phyloP scores from a whole-genome alignment of 768 basidiomycete species.

The Psilocybe subaeruginosa region DNA sequence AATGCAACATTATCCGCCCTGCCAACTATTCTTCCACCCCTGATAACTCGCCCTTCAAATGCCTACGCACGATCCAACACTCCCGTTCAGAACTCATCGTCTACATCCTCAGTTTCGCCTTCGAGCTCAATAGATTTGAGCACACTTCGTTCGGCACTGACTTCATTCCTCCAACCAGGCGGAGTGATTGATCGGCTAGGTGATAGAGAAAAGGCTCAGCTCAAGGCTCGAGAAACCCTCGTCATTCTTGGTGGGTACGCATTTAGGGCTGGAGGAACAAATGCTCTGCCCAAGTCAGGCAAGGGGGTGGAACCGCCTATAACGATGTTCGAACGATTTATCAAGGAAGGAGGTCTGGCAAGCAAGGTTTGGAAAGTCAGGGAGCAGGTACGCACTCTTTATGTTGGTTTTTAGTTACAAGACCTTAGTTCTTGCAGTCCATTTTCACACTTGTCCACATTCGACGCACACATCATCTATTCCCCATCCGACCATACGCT shows the following conservation, averaged over 20 bases:
- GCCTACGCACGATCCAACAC: slow-evolving; percentile 18
- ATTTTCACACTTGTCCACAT: slow-evolving; percentile 74
- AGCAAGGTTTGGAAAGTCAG: slow-evolving; percentile 88
- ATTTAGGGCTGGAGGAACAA: slow-evolving; percentile 56
- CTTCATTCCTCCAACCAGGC: slow-evolving; percentile 72
- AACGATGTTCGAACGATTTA: slow-evolving; percentile 66
- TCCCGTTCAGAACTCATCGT: slow-evolving; percentile 35
- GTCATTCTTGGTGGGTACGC: slow-evolving; percentile 75
- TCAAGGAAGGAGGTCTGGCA: slow-evolving; percentile 72
- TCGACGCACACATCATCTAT: slow-evolving; percentile 68
- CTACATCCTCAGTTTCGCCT: slow-evolving; percentile 42
- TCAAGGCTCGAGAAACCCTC: slow-evolving; percentile 77
- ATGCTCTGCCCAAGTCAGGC: slow-evolving; percentile 47
- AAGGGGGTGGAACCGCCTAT: slow-evolving; percentile 75
- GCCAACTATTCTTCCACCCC: slow-evolving; percentile 64
- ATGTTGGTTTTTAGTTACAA: not conserved
- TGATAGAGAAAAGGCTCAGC: slow-evolving; percentile 74
- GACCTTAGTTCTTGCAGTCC: slow-evolving; percentile 37
- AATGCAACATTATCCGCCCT: slow-evolving; percentile 76
- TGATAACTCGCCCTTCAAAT: slow-evolving; percentile 47
- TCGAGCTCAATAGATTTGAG: slow-evolving; percentile 10
- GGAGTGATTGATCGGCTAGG: slow-evolving; percentile 85
- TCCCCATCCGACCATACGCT: slow-evolving; percentile 84
- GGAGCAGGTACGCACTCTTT: slow-evolving; percentile 70
- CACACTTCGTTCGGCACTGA: slow-evolving; percentile 68